A percentile compares a stretch with the other conserved stretches of the same genome.
These are phyloP conservation scores for Skeletonema grethae DNA, from an alignment of 108 stramenopile genomes.

Conservation along the genomic window DNA sequence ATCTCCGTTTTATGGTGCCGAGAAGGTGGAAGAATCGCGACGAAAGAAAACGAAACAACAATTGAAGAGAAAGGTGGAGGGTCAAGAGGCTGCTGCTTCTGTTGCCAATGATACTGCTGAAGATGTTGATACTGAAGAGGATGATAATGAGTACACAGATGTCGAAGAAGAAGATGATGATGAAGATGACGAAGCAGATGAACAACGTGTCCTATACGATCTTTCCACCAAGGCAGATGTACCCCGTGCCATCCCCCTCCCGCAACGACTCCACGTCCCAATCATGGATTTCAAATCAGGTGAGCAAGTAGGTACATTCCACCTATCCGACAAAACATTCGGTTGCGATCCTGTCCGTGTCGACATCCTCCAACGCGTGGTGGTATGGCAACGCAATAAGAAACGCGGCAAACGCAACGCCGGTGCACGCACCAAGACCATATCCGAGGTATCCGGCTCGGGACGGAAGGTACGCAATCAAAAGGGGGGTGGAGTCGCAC, in stretches of 20 bases:
- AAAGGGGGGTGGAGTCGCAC: slow-evolving; percentile 86
- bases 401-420: slow-evolving; percentile 78
- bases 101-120: neutral
- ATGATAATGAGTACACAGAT: slow-evolving; percentile 30
- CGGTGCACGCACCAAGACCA: slow-evolving; percentile 77
- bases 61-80: neutral
- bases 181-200: slow-evolving; percentile 51
- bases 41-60: neutral
- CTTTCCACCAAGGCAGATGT: slow-evolving; percentile 30
- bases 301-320: slow-evolving; percentile 58
- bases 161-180: slow-evolving; percentile 40
- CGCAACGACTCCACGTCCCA: slow-evolving; percentile 70
- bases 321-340: slow-evolving; percentile 66
- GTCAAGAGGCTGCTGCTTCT: neutral
- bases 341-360: slow-evolving; percentile 73
- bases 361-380: slow-evolving; percentile 75
- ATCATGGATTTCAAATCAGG: slow-evolving; percentile 41
- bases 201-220: slow-evolving; percentile 32
- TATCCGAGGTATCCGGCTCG: slow-evolving; percentile 74
- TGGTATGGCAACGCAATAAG: slow-evolving; percentile 83
- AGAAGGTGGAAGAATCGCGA: neutral
- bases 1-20: slow-evolving; percentile 11
- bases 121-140: neutral
- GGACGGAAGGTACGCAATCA: slow-evolving; percentile 88
- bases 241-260: slow-evolving; percentile 63